These are phyloP conservation scores for Skeletonema marinoi DNA, from an alignment of 108 stramenopile species.

Conservation along the genomic window DNA sequence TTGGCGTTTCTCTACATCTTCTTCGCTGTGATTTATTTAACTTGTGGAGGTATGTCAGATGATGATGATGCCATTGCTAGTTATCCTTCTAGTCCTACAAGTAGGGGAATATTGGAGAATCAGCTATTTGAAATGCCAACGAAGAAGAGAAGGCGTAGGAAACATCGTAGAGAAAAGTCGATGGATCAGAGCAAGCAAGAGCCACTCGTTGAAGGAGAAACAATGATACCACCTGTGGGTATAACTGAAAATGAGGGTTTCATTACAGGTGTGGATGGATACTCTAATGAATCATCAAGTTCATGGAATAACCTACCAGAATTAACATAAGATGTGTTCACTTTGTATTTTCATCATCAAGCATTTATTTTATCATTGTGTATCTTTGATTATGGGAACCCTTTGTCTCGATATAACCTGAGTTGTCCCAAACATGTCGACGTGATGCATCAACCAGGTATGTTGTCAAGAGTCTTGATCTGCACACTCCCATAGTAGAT, in stretches of 20 bases:
- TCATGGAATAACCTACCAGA: background rate
- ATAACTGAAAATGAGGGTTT: constrained; percentile 43
- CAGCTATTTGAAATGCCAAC: constrained; percentile 40
- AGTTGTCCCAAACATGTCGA: too few relatives aligned
- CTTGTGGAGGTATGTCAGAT: constrained; percentile 40
- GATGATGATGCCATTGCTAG: constrained; percentile 14
- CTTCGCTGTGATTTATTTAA: constrained; percentile 64
- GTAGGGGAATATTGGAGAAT: constrained; percentile 2
- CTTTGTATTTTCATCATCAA: background rate
- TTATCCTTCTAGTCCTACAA: background rate
- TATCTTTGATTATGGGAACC: background rate
- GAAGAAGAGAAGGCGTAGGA: constrained; percentile 12
- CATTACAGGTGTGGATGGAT: constrained; percentile 41
- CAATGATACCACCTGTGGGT: constrained; percentile 16
- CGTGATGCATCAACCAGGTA: too few relatives aligned
- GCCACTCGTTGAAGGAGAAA: constrained; percentile 20
- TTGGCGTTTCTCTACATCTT: constrained; percentile 73
- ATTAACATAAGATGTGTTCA: background rate
- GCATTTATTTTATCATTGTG: background rate
- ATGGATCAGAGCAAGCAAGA: constrained; percentile 37
- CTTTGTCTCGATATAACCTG: too few relatives aligned
- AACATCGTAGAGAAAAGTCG: constrained; percentile 29
- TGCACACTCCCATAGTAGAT: background rate
- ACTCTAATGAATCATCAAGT: constrained; percentile 44
- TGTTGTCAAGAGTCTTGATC: background rate